A percentile compares a stretch with the other conserved stretches of the same genome.
Evolutionary conservation across 192 early-diverging fungal genomes (phyloP).

Genomic region (Dissophora globulifera): DNA sequence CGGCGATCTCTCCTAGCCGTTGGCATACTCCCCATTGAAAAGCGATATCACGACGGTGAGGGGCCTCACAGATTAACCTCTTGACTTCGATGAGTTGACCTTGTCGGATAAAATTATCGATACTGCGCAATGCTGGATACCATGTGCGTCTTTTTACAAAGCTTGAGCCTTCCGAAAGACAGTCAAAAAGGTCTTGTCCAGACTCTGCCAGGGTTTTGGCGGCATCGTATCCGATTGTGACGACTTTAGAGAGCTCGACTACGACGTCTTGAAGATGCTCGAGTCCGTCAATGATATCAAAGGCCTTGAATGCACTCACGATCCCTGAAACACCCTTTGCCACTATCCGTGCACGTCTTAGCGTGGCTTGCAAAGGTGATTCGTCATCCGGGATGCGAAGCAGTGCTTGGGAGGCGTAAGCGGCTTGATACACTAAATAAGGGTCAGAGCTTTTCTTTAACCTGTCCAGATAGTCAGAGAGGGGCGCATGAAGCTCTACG

Average conservation of each 20-base stretch:
- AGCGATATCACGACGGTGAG: neutral
- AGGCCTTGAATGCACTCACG: conserved; percentile 3
- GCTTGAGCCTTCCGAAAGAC: neutral
- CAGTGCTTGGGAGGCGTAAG: conserved; percentile 18
- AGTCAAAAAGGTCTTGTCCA: neutral
- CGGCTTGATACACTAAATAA: neutral
- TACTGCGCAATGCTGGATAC: conserved; percentile 1
- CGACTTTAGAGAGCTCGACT: neutral
- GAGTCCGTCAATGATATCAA: conserved; percentile 1
- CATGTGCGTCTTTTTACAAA: neutral
- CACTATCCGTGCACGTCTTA: neutral
- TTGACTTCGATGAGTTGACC: neutral
- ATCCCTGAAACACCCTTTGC: conserved; percentile 5
- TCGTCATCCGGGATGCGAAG: conserved; percentile 13
- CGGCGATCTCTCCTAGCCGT: neutral
- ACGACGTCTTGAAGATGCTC: neutral
- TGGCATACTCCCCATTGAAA: conserved; percentile 6
- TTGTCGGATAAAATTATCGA: neutral
- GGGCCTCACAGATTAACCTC: neutral
- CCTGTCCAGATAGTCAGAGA: neutral
- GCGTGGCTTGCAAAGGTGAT: neutral
- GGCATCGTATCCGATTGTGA: neutral
- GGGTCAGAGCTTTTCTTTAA: conserved; percentile 1
- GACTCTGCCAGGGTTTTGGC: neutral
- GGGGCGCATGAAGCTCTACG: neutral